Evolutionary conservation across 139 green algal genomes (phyloP), one percentile per base, ranked within the genome.

Genomic region (Pleodorina starrii): DNA sequence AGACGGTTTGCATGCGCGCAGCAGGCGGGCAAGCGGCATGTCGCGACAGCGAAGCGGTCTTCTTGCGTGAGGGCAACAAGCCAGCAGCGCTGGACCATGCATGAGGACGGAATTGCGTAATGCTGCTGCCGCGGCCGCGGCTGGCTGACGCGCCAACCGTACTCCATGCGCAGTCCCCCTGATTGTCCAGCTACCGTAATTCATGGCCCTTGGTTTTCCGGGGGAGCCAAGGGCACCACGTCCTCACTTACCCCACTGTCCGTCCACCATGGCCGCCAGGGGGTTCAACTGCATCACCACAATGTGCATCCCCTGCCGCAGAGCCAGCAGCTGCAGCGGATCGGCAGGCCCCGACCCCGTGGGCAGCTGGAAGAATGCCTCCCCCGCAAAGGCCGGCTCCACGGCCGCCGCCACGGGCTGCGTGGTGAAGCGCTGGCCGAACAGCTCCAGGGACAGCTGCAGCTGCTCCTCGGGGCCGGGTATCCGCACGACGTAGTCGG

Each of bases 391-490:
- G n/a, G 79, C 42, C 6, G 88, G 88, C 79, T 91, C 88, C 17
- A 17, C 79, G 14, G 27, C 54, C 1, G 88, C 88, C 16, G 88
- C 16, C n/a, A 88, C 79, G 14, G 74, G 76, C 40, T 40, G n/a
- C 2, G 35, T 40, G 10, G 69, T 76, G 40, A 92, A 78, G 42
- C 90, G 72, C 46, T 93, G 90, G 29, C 90, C 90, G 63, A 92
- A 89, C 17, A 93, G 87, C 90, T 93, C 90, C 40, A 91, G 42
- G 57, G 50, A 86, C 10, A 91, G 78, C 43, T 85, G 86, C 86
- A 90, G 86, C 40, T 57, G 68, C 46, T 88, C 54, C 32, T 17
- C 42, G 25, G 46, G 32, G n/a, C 9, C 2, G 7, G 88, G 51
- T 19, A 42, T 32, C 10, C 88, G 88, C 12, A 74, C 79, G 7